These are phyloP conservation scores for Podaxis mareebaensis DNA, from an alignment of 768 basidiomycete species.

Conservation along the genomic window DNA sequence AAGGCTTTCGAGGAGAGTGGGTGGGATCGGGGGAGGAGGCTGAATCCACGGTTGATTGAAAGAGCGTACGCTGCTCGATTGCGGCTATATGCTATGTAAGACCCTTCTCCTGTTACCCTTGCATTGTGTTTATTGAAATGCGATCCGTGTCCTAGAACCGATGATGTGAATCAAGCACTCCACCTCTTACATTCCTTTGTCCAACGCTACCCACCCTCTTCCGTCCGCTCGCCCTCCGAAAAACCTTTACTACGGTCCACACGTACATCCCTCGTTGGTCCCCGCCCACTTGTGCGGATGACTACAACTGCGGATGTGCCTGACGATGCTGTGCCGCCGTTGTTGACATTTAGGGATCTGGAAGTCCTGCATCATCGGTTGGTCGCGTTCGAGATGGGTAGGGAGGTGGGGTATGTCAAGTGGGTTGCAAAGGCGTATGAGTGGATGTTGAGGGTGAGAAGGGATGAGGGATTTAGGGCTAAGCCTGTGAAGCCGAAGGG, in stretches of 20 bases:
- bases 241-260: conserved; percentile 58
- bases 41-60: conserved; percentile 59
- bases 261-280: conserved; percentile 52
- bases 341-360: conserved; percentile 77
- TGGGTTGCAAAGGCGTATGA: conserved; percentile 77
- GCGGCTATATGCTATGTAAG: conserved; percentile 62
- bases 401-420: conserved; percentile 66
- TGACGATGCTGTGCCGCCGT: conserved; percentile 80
- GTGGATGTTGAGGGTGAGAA: conserved; percentile 60
- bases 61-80: conserved; percentile 70
- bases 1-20: conserved; percentile 41
- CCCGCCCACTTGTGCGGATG: conserved; percentile 72
- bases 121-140: neutral
- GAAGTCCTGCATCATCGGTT: conserved; percentile 77
- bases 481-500: neutral
- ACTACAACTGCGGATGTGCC: conserved; percentile 56
- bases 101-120: conserved; percentile 16
- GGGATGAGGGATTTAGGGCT: conserved; percentile 38
- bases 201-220: conserved; percentile 59
- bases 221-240: conserved; percentile 40
- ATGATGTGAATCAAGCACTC: conserved; percentile 53
- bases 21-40: conserved; percentile 26
- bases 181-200: conserved; percentile 62
- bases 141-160: conserved; percentile 36
- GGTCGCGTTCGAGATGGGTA: conserved; percentile 40